A percentile compares a stretch with the other conserved stretches of the same genome.
These are phyloP conservation scores for Barbatosphaeria neglecta DNA, from an alignment of 495 filamentous ascomycete genomes.

Conservation along the genomic window DNA sequence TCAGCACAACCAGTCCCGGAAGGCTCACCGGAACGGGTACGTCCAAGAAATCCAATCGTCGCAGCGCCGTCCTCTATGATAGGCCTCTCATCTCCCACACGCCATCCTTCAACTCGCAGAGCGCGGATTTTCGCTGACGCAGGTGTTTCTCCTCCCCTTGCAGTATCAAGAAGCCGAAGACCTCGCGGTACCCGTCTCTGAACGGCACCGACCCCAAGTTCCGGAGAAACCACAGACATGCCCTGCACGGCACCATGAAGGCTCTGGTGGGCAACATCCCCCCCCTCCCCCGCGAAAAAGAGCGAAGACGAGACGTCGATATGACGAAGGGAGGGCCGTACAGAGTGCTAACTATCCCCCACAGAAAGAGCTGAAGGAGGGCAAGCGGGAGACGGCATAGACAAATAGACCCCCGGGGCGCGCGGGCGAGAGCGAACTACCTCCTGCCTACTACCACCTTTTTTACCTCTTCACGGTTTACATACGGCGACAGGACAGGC, in stretches of 20 bases:
- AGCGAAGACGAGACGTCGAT: too few species aligned
- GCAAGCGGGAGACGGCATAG: slow-evolving; percentile 87
- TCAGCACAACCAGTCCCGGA: slow-evolving; percentile 92
- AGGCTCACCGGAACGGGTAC: slow-evolving; percentile 97
- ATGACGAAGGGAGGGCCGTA: background rate
- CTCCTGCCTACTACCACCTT: background rate
- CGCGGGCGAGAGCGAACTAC: slow-evolving; percentile 10
- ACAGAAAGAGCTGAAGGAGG: slow-evolving; percentile 96
- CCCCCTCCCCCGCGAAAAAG: too few species aligned
- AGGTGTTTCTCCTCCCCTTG: too few species aligned
- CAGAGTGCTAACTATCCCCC: slow-evolving; percentile 33
- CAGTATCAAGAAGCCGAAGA: slow-evolving; percentile 99
- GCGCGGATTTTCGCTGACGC: too few species aligned
- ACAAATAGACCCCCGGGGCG: slow-evolving; percentile 17
- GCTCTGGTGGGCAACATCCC: slow-evolving; percentile 62
- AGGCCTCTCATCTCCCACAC: too few species aligned
- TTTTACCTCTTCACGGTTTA: background rate
- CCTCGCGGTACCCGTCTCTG: slow-evolving; percentile 93
- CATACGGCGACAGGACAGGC: background rate
- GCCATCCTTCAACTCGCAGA: too few species aligned
- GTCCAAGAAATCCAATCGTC: too few species aligned
- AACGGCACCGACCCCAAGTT: slow-evolving; percentile 99
- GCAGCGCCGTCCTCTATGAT: too few species aligned
- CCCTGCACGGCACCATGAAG: slow-evolving; percentile 95
- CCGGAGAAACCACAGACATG: slow-evolving; percentile 98